Evolutionary conservation across 352 stramenopile species (phyloP), one percentile per base, ranked within the genome.

Genomic region (Lagenidium sp.): DNA sequence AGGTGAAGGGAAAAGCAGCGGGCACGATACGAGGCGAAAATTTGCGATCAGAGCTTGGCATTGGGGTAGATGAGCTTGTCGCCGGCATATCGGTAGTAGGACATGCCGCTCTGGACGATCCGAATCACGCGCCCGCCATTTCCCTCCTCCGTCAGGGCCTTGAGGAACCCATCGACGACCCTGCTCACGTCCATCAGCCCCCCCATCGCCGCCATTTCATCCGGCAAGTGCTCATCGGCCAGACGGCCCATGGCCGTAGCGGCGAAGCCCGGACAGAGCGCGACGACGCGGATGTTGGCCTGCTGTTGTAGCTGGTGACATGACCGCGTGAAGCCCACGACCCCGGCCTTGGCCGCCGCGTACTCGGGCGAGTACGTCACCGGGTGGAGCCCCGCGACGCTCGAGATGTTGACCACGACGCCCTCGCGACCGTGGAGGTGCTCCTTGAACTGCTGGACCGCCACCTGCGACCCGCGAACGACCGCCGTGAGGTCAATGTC

Each of bases 251-350:
- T 86, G 8, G 56, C 55, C 0, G 78, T 91, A 45, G 86, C 58
- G 0, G 78, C 60, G 23, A 88, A 91, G 21, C 50, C 66, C n/a
- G 75, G 78, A 16, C 68, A 80, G 41, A 91, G 55, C 22, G 60
- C 74, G 32, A 85, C 78, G 21, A 70, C 65, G 37, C 79, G 79
- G 22, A 92, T 72, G 53, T 84, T 86, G 57, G 68, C 54, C 50
- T 61, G 58, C 50, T 81, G 67, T 53, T 85, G 68, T 30, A 82
- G 47, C 22, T 62, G 55, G 41, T 70, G 72, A 39, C 82, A 53
- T 37, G 79, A 86, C 25, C 71, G 66, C 47, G 76, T 87, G 44
- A 92, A 81, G 7, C 65, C 63, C 19, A 89, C 64, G 30, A 92
- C 76, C 13, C 76, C 79, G 16, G 72, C 67, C 51, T 92, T 92